Evolutionary conservation across 1,284 basidiomycete species (phyloP).

Genomic region (Exsudoporus floridanus): DNA sequence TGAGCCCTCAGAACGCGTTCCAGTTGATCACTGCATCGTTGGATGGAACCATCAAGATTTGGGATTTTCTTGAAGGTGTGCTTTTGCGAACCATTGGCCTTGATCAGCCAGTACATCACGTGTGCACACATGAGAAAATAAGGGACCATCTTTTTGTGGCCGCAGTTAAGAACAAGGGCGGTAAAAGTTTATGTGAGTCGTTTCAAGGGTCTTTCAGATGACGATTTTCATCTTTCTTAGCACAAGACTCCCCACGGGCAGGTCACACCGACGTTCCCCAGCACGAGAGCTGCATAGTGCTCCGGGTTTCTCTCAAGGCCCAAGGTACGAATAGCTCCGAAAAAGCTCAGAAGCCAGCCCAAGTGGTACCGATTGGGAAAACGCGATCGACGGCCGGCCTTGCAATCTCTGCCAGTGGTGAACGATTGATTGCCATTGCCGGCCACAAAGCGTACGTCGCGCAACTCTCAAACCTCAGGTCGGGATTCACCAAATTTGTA

Average conservation of each 20-base stretch:
- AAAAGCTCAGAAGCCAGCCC: slow-evolving; percentile 49
- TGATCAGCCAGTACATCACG: slow-evolving; percentile 68
- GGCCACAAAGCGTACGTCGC: slow-evolving; percentile 84
- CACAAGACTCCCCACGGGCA: slow-evolving; percentile 4
- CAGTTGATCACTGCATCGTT: slow-evolving; percentile 87
- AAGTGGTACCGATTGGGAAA: slow-evolving; percentile 64
- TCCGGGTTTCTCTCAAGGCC: slow-evolving; percentile 59
- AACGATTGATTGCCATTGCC: slow-evolving; percentile 80
- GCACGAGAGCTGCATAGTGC: slow-evolving; percentile 56
- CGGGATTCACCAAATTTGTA: slow-evolving; percentile 85
- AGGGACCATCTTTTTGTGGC: slow-evolving; percentile 72
- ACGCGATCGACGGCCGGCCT: slow-evolving; percentile 65
- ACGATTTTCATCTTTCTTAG: slow-evolving; percentile 10
- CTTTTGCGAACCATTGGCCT: slow-evolving; percentile 75
- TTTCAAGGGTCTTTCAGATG: neutral
- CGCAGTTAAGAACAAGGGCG: slow-evolving; percentile 50
- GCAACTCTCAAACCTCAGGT: slow-evolving; percentile 50
- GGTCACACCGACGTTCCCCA: slow-evolving; percentile 2
- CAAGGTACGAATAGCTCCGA: slow-evolving; percentile 43
- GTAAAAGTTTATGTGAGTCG: slow-evolving; percentile 41
- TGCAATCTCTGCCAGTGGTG: slow-evolving; percentile 73
- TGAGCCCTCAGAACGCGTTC: slow-evolving; percentile 86
- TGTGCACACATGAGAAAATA: slow-evolving; percentile 68
- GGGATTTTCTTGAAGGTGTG: slow-evolving; percentile 91
- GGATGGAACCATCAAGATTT: slow-evolving; percentile 84